Evolutionary conservation across 2,329 filamentous ascomycete genomes (phyloP), one percentile per base, ranked within the genome.

Genomic region (Cladosporium phlei): DNA sequence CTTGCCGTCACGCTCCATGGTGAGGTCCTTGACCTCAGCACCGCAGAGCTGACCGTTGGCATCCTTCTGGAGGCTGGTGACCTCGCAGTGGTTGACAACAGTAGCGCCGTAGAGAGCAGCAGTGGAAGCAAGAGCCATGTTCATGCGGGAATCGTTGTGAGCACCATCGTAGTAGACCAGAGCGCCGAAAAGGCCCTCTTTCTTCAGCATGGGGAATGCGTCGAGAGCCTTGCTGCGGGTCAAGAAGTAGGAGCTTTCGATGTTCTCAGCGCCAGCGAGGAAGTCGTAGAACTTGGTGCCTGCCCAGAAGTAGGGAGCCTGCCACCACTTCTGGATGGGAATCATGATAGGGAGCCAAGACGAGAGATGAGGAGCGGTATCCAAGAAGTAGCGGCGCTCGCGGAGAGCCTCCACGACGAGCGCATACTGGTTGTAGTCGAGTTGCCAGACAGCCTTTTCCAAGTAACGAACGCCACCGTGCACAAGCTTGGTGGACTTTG

Each of bases 71-170:
- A 95, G 73, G 32, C 77, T 72, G 5, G 83, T 90, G 45, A 94
- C 86, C 65, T 93, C 86, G 59, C 88, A 72, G 67, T 95, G 86
- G 67, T 91, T 94, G 50, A 88, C 79, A 29, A 93, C 79, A 3
- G 86, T 94, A 46, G 82, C 80, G 24, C 88, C 88, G 63, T 93
- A 94, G 33, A 94, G 71, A n/a, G 88, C 86, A 47, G 88, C 87
- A 14, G 88, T 94, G 80, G 91, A 87, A 16, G 86, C 88, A 48
- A 94, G 75, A 7, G 86, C 90, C 21, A 93, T 85, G 62, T 94
- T 94, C 88, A 95, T 94, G 39, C 88, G 80, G 16, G 88, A 93
- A 66, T 95, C 88, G 62, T 95, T 95, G 69, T 95, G 88, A 22
- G 86, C 87, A 57, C 88, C 88, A 69, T 95, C 88, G 64, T 94